phyloP scores from a whole-genome alignment of 1,284 basidiomycete species.

The Omphalotus olearius region DNA sequence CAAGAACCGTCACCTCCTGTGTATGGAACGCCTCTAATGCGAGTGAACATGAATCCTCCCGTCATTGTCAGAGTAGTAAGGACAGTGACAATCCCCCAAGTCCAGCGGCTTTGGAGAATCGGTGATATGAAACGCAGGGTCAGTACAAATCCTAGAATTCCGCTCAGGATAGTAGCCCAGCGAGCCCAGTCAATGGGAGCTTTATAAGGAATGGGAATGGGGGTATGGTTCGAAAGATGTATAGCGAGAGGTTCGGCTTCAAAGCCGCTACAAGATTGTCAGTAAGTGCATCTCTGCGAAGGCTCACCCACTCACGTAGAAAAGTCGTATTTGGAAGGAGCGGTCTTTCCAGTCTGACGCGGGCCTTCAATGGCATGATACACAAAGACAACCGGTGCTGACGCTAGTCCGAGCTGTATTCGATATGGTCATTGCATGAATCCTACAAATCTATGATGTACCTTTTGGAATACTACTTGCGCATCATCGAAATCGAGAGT shows the following conservation, averaged over 20 bases:
- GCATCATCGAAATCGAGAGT: slow-evolving; percentile 84
- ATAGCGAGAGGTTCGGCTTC: slow-evolving; percentile 72
- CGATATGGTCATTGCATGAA: not conserved
- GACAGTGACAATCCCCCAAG: slow-evolving; percentile 69
- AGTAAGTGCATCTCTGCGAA: not conserved
- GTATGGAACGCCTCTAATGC: slow-evolving; percentile 83
- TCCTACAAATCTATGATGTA: slow-evolving; percentile 25
- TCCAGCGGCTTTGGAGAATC: slow-evolving; percentile 73
- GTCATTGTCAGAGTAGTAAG: slow-evolving; percentile 79
- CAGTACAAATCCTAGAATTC: slow-evolving; percentile 41
- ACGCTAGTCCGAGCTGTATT: slow-evolving; percentile 58
- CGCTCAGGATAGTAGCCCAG: slow-evolving; percentile 40
- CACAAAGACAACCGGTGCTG: slow-evolving; percentile 81
- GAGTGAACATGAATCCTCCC: slow-evolving; percentile 94
- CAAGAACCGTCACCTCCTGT: slow-evolving; percentile 64
- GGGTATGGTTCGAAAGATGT: slow-evolving; percentile 70
- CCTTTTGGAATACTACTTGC: slow-evolving; percentile 75
- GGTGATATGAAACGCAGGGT: slow-evolving; percentile 63
- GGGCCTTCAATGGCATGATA: slow-evolving; percentile 74
- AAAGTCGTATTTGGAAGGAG: slow-evolving; percentile 76
- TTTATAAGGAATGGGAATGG: slow-evolving; percentile 69
- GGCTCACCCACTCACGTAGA: slow-evolving; percentile 43
- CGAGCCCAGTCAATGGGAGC: slow-evolving; percentile 68
- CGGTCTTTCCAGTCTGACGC: slow-evolving; percentile 47
- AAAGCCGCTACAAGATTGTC: slow-evolving; percentile 60